Percentiles rank a stretch among this genome's conserved stretches.
Conservation (phyloP, 768 basidiomycete genomes). For the Mrakia frigida region DNA sequence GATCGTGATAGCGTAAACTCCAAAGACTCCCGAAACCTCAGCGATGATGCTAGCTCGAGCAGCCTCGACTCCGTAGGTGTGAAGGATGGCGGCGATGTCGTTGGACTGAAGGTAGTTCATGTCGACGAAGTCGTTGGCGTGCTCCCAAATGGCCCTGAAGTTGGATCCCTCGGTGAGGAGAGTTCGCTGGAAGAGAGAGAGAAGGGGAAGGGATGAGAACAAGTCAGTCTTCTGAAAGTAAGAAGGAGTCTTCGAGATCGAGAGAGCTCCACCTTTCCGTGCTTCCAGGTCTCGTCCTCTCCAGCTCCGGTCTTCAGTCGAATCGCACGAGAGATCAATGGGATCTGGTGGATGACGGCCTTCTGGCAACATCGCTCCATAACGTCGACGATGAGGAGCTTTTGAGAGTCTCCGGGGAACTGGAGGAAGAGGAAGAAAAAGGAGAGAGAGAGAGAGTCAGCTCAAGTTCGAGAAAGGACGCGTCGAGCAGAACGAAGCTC, state of each 20-base stretch:
- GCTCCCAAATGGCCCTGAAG: constrained; percentile 75
- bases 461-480: constrained; percentile 14
- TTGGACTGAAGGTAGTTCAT: constrained; percentile 83
- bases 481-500: constrained; percentile 39
- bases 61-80: constrained; percentile 95
- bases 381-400: constrained; percentile 87
- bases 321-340: constrained; percentile 63
- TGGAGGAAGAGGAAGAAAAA: constrained; percentile 41
- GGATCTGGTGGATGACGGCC: constrained; percentile 82
- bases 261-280: constrained; percentile 28
- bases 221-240: constrained; percentile 33
- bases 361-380: constrained; percentile 79
- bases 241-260: not conserved
- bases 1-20: constrained; percentile 91
- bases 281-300: constrained; percentile 32
- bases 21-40: constrained; percentile 88
- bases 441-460: not conserved
- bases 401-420: constrained; percentile 84
- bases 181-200: constrained; percentile 46
- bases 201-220: not conserved
- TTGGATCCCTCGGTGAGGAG: constrained; percentile 91
- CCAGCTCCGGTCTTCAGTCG: constrained; percentile 28
- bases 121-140: constrained; percentile 56
- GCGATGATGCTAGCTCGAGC: constrained; percentile 82
- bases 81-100: constrained; percentile 84